These are phyloP conservation scores for Lentinula detonsa DNA, from an alignment of 768 basidiomycete genomes.

Conservation along the genomic window DNA sequence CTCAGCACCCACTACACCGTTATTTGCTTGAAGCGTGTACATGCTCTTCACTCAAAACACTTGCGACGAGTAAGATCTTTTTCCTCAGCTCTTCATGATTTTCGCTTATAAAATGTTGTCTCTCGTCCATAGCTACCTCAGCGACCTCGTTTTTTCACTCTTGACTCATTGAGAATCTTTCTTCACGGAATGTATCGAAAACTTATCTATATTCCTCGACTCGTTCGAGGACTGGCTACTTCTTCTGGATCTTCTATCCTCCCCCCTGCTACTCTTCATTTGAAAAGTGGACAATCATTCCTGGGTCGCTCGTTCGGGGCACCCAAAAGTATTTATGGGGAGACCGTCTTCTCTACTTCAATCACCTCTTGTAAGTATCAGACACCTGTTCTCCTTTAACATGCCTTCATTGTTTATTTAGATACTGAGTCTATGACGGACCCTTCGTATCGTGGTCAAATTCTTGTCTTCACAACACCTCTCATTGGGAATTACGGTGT, in stretches of 20 bases:
- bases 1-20: background rate
- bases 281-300: slow-evolving; percentile 94
- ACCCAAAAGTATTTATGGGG: slow-evolving; percentile 82
- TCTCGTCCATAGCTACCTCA: slow-evolving; percentile 59
- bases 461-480: slow-evolving; percentile 97
- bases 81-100: slow-evolving; percentile 12
- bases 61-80: slow-evolving; percentile 71
- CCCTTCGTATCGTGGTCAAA: slow-evolving; percentile 96
- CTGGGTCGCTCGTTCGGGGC: slow-evolving; percentile 86
- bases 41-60: slow-evolving; percentile 87
- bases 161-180: slow-evolving; percentile 24
- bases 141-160: slow-evolving; percentile 86
- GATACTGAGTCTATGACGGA: slow-evolving; percentile 99
- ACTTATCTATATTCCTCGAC: slow-evolving; percentile 39
- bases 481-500: slow-evolving; percentile 99
- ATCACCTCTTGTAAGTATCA: slow-evolving; percentile 86
- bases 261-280: slow-evolving; percentile 77
- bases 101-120: background rate
- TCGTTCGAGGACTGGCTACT: slow-evolving; percentile 62
- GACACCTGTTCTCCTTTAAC: background rate
- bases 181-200: slow-evolving; percentile 47
- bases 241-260: slow-evolving; percentile 33
- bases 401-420: slow-evolving; percentile 23
- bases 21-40: slow-evolving; percentile 22
- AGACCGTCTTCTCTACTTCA: slow-evolving; percentile 98